Evolutionary conservation across 495 filamentous ascomycete species (phyloP), one percentile per base, ranked within the genome.

Genomic region (Mycothermus thermophilus): DNA sequence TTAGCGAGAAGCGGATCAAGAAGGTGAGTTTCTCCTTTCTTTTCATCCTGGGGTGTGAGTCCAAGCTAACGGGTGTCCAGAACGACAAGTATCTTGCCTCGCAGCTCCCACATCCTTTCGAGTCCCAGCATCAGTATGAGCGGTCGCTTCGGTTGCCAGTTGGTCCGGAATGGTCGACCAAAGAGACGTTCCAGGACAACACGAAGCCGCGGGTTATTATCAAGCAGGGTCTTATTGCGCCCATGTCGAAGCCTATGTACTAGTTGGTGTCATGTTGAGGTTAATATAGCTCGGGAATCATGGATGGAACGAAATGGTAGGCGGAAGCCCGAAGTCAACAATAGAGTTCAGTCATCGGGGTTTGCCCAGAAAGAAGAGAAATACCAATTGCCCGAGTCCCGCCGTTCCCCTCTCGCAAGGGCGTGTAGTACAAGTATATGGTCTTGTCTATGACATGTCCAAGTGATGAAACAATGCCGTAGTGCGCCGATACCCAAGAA

Each of bases 121-220:
- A 93, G 65, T 79, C 69, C 15, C 72, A 69, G 45, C 64, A 77
- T 43, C 86, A 97, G 62, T 97, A 97, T 62, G 90, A 97, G 62
- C 67, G 88, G 20, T 80, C 77, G 40, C 61, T 97, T 18, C 71
- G 88, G 19, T 48, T 94, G 35, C 90, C 92, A 9, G 72, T 94
- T 19, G 92, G 92, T 6, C 85, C 83, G 1, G 92, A 97, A 59
- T 95, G 86, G 85, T 71, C 72, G 43, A 94, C 90, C 10, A 96
- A 95, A 69, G 74, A 83, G 56, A 85, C 80, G 11, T 88, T 92
- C 65, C 87, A 95, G 60, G 70, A 75, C 36, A 64, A 72, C 24
- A 95, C 87, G 46, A 93, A 88, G 72, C 92, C 90, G 26, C 75
- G 86, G 48, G 69, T 97, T 33, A 69, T 95, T 58, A 58, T 96